Base-by-base conservation (phyloP, 257 asterid genomes). In the Coffea canephora region DNA sequence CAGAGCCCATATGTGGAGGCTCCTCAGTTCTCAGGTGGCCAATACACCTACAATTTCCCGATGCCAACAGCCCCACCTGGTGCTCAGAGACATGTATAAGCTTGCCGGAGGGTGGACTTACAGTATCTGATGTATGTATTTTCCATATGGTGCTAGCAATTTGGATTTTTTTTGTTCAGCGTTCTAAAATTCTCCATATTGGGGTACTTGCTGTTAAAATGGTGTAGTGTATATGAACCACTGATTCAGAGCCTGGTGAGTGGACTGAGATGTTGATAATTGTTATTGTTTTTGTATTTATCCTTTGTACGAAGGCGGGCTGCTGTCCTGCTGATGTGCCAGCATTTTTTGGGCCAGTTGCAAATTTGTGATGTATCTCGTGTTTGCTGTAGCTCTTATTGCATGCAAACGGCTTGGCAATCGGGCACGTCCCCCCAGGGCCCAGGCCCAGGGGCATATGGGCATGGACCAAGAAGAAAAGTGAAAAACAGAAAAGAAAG, bases 1-100 rank as follows among this genome's bases (percentile, higher is more conserved):
- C 94, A 95, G 99, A 95, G 93, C 87, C 98, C 97, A 9, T 95
- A 95, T 8, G 97, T 95, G 93, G 99, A 93, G 86, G 88, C 97
- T 78, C 98, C 98, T 57, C 95, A 85, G 69, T 85, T 86, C 27
- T 84, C 81, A 52, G 93, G 92, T 77, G 85, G 84, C 57, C 82
- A 84, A 74, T 82, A 72, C 81, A 86, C 69, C 72, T 85, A 75
- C 81, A 86, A 83, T 83, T 91, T 93, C 69, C 99, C 99, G 55
- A 88, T 87, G 94, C 99, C 98, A 78, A 86, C 95, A 69, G 99
- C 98, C 69, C 99, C 98, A 43, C 98, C 93, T 1, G 99, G 98
- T 79, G 93, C 94, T 74, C 92, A 88, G 81, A 91, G 86, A 82
- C 92, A 86, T 79, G 83, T 79, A 59, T 89, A 80, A 87, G 81